phyloP scores from a whole-genome alignment of 2,329 filamentous ascomycete species.

The Pseudocercospora fijiensis region DNA sequence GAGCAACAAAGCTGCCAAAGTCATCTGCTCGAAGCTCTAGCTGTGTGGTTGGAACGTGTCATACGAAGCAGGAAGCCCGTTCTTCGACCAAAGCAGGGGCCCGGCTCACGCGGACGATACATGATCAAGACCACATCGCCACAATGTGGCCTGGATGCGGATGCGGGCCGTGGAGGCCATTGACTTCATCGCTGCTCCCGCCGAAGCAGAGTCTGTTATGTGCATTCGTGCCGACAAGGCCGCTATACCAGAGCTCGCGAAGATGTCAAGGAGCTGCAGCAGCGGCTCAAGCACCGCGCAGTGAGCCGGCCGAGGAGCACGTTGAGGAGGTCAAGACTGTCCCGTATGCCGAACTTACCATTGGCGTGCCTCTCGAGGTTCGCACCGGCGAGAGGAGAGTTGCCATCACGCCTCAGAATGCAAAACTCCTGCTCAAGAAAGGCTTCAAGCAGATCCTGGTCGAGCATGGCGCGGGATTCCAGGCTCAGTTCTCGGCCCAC shows the following conservation, averaged over 20 bases:
- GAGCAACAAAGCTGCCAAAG: not conserved
- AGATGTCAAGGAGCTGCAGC: constrained; percentile 26
- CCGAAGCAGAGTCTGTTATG: constrained; percentile 15
- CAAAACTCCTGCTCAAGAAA: constrained; percentile 78
- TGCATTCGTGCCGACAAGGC: constrained; percentile 20
- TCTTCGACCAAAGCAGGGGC: not conserved
- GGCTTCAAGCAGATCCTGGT: constrained; percentile 75
- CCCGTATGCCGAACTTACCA: constrained; percentile 70
- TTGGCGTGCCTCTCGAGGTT: constrained; percentile 79
- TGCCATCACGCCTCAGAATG: constrained; percentile 80
- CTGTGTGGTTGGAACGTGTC: not conserved
- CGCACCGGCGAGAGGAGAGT: constrained; percentile 77
- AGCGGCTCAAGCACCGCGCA: constrained; percentile 13
- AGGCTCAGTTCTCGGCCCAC: constrained; percentile 73
- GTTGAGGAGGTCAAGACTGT: constrained; percentile 32
- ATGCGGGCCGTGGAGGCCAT: constrained; percentile 33
- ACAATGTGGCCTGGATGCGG: constrained; percentile 36
- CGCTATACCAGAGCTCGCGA: constrained; percentile 25
- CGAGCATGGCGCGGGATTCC: constrained; percentile 74
- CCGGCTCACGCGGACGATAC: constrained; percentile 1
- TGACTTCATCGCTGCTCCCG: constrained; percentile 10
- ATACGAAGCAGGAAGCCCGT: not conserved
- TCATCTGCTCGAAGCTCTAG: not conserved
- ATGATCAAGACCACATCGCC: constrained; percentile 29
- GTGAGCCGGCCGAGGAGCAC: constrained; percentile 14